Base-by-base conservation (phyloP, 768 basidiomycete species). In the Vishniacozyma victoriae region DNA sequence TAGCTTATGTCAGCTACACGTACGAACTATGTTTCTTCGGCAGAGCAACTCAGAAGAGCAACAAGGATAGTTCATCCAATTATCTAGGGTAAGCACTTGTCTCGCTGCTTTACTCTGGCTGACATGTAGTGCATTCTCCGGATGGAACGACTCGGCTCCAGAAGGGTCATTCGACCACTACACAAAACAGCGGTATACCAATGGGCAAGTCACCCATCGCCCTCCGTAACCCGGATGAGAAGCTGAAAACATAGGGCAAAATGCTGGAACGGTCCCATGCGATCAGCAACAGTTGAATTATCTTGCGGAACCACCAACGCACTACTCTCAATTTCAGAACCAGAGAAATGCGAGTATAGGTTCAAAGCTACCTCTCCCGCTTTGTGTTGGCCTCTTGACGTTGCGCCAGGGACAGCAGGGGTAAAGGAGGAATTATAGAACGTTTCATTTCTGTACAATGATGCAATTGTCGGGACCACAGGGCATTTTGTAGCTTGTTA, bases 241-340 rank as follows among this genome's bases (percentile, higher is more conserved):
- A 7, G 27, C n/a, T 38, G 16, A 16, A 39, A 25, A 14, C 76
- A 78, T 44, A 95, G 93, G 33, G 78, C 89, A 4, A 82, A 83
- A 63, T 97, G 93, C 76, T 95, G 92, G 93, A 95, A 95, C 62
- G 93, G 95, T 1, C 95, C 95, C 3, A 79, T 86, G 55, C 81
- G 93, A 24, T 89, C 80, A 52, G 85, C 89, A 25, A 78, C 81
- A 11, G 41, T 99, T 23, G 74, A 87, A 39, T 73, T 95, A 44
- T 76, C 80, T 2, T 99, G 95, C 59, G 95, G 90, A 4, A 82
- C 78, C 1, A 85, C 91, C 62, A 96, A 96, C 62, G 78, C 77
- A 3, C 72, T 99, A 26, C 72, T 84, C 13, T 79, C 82, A 1
- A 82, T 96, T 4, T 78, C 79, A 37, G 95, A 99, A 73, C 78